phyloP scores from a whole-genome alignment of 1,139 yeast species.

The Zhuliangozyma parablackwelliae region DNA sequence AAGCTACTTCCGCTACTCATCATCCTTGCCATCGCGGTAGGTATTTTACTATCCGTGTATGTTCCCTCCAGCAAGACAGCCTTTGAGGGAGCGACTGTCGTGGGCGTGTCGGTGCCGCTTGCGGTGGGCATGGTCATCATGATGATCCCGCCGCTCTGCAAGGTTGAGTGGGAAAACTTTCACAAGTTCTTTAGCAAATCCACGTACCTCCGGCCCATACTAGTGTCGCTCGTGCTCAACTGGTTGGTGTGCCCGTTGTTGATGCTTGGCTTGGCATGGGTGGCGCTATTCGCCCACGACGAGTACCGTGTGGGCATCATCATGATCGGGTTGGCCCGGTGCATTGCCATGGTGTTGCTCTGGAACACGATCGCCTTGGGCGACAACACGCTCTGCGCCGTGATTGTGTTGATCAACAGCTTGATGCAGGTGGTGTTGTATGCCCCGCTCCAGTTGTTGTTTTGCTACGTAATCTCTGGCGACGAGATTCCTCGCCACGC shows the following conservation, averaged over 20 bases:
- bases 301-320: constrained; percentile 54
- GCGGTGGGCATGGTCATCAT: too few relatives aligned
- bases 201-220: constrained; percentile 27
- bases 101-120: too few relatives aligned
- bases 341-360: constrained; percentile 62
- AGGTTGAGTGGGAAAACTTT: too few relatives aligned
- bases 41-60: too few relatives aligned
- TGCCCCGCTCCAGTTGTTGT: constrained; percentile 51
- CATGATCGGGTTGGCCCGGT: constrained; percentile 57
- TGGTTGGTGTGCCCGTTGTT: constrained; percentile 57
- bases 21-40: too few relatives aligned
- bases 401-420: constrained; percentile 50
- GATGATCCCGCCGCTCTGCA: too few relatives aligned
- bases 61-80: too few relatives aligned
- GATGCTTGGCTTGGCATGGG: constrained; percentile 59
- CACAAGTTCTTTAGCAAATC: constrained; percentile 13
- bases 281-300: constrained; percentile 41
- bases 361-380: constrained; percentile 60
- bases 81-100: too few relatives aligned
- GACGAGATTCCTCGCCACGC: constrained; percentile 9
- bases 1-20: too few relatives aligned
- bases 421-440: constrained; percentile 49
- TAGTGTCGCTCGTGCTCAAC: constrained; percentile 42
- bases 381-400: constrained; percentile 48
- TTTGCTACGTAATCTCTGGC: constrained; percentile 37